Conservation (phyloP, 2,329 filamentous ascomycete genomes). For the Plenodomus tracheiphilus region DNA sequence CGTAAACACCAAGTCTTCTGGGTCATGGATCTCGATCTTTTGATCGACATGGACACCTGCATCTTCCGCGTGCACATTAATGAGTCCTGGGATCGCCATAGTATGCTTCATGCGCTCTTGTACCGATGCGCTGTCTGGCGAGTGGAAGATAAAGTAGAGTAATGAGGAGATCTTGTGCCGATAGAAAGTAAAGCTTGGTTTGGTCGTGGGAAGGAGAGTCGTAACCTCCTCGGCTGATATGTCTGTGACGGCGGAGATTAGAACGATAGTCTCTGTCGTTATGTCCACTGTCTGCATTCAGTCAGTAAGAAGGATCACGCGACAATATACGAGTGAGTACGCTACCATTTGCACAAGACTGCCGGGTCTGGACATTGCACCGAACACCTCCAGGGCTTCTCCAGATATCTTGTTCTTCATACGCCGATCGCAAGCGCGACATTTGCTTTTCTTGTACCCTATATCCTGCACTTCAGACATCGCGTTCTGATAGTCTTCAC, state of each 20-base stretch:
- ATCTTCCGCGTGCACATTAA: slow-evolving; percentile 32
- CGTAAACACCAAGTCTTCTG: slow-evolving; percentile 23
- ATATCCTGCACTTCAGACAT: not conserved
- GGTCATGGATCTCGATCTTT: slow-evolving; percentile 35
- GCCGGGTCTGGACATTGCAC: slow-evolving; percentile 10
- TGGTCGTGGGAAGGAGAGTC: slow-evolving; percentile 3
- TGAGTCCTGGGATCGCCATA: slow-evolving; percentile 31
- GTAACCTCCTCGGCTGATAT: slow-evolving; percentile 1
- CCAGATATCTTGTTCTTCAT: slow-evolving; percentile 35
- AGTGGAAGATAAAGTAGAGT: slow-evolving; percentile 33
- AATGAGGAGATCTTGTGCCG: slow-evolving; percentile 13
- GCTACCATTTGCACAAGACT: slow-evolving; percentile 28
- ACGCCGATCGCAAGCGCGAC: slow-evolving; percentile 35
- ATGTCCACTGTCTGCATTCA: slow-evolving; percentile 17
- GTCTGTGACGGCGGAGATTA: slow-evolving; percentile 7
- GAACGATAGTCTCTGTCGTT: slow-evolving; percentile 18
- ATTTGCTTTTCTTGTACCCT: slow-evolving; percentile 29
- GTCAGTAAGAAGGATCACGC: slow-evolving; percentile 1
- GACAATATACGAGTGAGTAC: not conserved
- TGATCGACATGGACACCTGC: slow-evolving; percentile 23
- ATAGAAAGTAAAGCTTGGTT: slow-evolving; percentile 35
- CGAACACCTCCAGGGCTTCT: slow-evolving; percentile 19
- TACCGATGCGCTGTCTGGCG: slow-evolving; percentile 26
- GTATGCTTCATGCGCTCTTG: slow-evolving; percentile 35
- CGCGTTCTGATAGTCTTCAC: not conserved